phyloP scores from a whole-genome alignment of 2,329 filamentous ascomycete genomes.

The Xylaria sp. region DNA sequence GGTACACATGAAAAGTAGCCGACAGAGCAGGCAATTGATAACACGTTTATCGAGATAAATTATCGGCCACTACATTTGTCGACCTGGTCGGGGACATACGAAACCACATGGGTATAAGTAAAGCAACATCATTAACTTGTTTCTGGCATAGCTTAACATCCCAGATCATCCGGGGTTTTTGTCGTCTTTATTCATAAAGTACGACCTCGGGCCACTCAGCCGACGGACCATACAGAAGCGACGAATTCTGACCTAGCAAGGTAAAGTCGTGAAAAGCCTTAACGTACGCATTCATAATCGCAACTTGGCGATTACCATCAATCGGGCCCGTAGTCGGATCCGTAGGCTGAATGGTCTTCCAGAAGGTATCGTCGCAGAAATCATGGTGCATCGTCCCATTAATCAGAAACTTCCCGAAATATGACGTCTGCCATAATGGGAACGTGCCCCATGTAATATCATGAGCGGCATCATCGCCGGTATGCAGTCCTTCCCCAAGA shows the following conservation, averaged over 20 bases:
- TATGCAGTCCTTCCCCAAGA: constrained; percentile 21
- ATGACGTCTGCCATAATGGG: constrained; percentile 34
- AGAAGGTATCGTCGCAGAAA: constrained; percentile 39
- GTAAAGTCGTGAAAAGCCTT: constrained; percentile 32
- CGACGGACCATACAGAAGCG: constrained; percentile 34
- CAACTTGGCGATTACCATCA: constrained; percentile 23
- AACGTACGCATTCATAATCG: constrained; percentile 28
- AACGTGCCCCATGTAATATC: constrained; percentile 41
- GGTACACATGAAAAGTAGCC: neutral
- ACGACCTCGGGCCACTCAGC: constrained; percentile 23
- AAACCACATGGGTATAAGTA: too few species aligned
- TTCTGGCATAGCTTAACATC: neutral
- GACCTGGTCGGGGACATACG: too few species aligned
- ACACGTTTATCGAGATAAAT: too few species aligned
- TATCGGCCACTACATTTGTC: too few species aligned
- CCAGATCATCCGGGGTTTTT: neutral
- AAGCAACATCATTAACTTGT: too few species aligned
- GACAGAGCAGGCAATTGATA: neutral
- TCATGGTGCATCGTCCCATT: constrained; percentile 37
- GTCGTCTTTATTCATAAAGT: neutral
- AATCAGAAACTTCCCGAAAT: constrained; percentile 25
- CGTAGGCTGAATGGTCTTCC: constrained; percentile 35
- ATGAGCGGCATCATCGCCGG: neutral
- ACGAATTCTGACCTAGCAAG: constrained; percentile 28
- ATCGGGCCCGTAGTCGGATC: constrained; percentile 34